phyloP scores from a whole-genome alignment of 2,329 filamentous ascomycete species.

The Lasiodiplodia theobromae region DNA sequence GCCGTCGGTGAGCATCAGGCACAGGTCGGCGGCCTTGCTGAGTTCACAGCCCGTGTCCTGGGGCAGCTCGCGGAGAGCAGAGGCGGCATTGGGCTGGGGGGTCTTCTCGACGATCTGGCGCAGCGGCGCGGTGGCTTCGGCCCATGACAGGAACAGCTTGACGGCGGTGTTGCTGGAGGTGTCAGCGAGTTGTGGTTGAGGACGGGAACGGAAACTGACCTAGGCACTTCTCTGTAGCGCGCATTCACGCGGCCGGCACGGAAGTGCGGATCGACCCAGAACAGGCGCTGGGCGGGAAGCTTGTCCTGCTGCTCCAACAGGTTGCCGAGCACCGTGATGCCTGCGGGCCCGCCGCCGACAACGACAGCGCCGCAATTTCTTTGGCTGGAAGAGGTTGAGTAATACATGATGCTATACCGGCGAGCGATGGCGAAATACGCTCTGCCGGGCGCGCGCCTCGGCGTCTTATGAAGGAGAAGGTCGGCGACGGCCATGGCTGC shows the following conservation, averaged over 20 bases:
- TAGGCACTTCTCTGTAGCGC: constrained; percentile 67
- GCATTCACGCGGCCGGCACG: constrained; percentile 45
- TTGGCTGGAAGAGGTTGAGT: constrained; percentile 18
- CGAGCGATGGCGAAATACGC: constrained; percentile 22
- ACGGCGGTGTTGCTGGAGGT: constrained; percentile 66
- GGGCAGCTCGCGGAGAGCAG: constrained; percentile 60
- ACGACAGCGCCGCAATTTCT: constrained; percentile 60
- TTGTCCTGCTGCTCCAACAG: constrained; percentile 60
- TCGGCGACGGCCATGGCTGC: constrained; percentile 13
- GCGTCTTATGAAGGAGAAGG: constrained; percentile 24
- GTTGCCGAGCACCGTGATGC: constrained; percentile 68
- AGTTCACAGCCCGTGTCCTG: constrained; percentile 66
- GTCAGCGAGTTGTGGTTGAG: constrained; percentile 12
- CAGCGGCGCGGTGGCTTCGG: constrained; percentile 61
- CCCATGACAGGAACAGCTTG: constrained; percentile 64
- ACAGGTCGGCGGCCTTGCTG: constrained; percentile 64
- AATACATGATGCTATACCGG: constrained; percentile 21
- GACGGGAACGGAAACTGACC: constrained; percentile 40
- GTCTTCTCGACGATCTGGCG: constrained; percentile 57
- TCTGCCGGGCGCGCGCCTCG: constrained; percentile 16
- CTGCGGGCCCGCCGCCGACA: constrained; percentile 65
- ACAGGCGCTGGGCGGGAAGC: constrained; percentile 52
- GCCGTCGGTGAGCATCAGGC: constrained; percentile 56
- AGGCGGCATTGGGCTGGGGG: constrained; percentile 62
- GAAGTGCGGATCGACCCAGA: constrained; percentile 67